Base-by-base conservation (phyloP, 2,329 filamentous ascomycete species). In the Ophiostoma ulmi region DNA sequence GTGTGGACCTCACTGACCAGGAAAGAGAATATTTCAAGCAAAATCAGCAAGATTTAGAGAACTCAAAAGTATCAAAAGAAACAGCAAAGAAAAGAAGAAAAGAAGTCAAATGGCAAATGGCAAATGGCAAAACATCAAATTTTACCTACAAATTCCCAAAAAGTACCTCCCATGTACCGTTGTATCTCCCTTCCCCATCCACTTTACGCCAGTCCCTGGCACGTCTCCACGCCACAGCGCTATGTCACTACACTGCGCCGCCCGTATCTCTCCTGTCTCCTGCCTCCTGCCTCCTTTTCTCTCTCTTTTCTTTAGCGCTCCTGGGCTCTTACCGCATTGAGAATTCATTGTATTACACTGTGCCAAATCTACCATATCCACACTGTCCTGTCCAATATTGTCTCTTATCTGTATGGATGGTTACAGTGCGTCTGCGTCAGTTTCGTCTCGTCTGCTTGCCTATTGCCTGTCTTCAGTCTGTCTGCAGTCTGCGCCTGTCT, bases 121-220 rank as follows among this genome's bases (percentile, higher is more conserved):
- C 22, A 26, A 22, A 22, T 31, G 52, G 61, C 61, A 7, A 20
- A 17, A 7, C 14, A 5, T n/a, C 31, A 64, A 36, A 64, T 38
- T 38, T 36, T 36, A 38, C 35, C 31, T 36, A 20, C 26, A 22
- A n/a, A n/a, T 38, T 38, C 31, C n/a, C 14, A n/a, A 35, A 35
- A 64, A 64, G 61, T 64, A 64, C 61, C 14, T 64, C 26, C 2
- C 13, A n/a, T 36, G 61, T 64, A 64, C 61, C 61, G 3, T 64
- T 61, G 55, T 61, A 61, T 11, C 58, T 36, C 11, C 58, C 26
- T 17, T 58, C 36, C 31, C 17, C 61, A 36, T 64, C 14, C 61
- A 63, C 31, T 63, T 64, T 64, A 38, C 61, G 61, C 61, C 61
- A 64, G 61, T 64, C 61, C 61, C 61, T 38, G 61, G 31, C 61